These are phyloP conservation scores for Neostapfia colusana DNA, from an alignment of 176 grass and related monocot genomes.

Conservation along the genomic window DNA sequence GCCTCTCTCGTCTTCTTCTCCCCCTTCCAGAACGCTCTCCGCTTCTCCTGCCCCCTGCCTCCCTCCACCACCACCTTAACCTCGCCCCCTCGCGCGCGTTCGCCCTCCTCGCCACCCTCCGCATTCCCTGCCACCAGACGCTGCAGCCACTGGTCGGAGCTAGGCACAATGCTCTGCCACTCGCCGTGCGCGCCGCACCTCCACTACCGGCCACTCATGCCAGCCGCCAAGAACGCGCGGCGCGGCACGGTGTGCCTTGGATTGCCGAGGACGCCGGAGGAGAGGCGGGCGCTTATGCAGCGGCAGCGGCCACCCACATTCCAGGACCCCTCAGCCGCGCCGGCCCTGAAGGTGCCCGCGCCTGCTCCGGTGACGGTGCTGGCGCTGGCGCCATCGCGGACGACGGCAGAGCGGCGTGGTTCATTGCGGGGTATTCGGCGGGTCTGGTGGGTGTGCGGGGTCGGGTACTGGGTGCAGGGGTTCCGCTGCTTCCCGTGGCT, in stretches of 20 bases:
- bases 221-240: neutral
- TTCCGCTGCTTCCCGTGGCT: conserved; percentile 96
- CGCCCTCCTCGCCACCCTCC: neutral
- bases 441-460: conserved; percentile 72
- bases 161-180: conserved; percentile 33
- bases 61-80: neutral
- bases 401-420: conserved; percentile 8
- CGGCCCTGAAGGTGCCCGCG: neutral
- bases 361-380: neutral
- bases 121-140: neutral
- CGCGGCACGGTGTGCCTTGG: neutral
- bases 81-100: neutral
- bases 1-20: neutral
- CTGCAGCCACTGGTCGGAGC: neutral
- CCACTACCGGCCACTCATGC: neutral
- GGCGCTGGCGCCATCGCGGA: neutral
- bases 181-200: conserved; percentile 33
- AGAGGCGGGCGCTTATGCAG: neutral
- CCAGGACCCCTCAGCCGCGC: neutral
- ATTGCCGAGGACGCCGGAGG: neutral
- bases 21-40: conserved; percentile 11
- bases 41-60: neutral
- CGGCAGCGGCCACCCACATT: neutral
- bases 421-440: conserved; percentile 47
- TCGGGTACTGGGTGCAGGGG: conserved; percentile 87